Conservation (phyloP, 1,284 basidiomycete genomes). For the Ganoderma sp. region DNA sequence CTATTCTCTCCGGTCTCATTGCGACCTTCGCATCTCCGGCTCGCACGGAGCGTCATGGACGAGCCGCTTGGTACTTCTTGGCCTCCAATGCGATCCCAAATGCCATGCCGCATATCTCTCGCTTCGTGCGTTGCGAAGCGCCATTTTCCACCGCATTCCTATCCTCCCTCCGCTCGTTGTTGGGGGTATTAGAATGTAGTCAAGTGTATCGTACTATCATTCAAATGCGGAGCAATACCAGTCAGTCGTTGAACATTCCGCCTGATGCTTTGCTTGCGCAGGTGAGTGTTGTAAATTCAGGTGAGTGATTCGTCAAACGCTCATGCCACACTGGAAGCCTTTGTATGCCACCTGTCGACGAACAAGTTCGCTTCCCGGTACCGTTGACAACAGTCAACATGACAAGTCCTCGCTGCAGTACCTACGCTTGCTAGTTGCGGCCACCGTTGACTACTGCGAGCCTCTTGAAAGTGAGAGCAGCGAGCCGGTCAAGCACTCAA, state of each 20-base stretch:
- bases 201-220: constrained; percentile 30
- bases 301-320: constrained; percentile 25
- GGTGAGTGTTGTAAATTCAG: constrained; percentile 30
- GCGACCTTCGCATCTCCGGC: constrained; percentile 34
- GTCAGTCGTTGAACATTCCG: constrained; percentile 22
- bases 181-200: constrained; percentile 29
- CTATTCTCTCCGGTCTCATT: constrained; percentile 48
- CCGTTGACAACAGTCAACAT: neutral
- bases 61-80: constrained; percentile 26
- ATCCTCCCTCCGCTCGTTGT: constrained; percentile 18
- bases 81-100: constrained; percentile 23
- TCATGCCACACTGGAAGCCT: constrained; percentile 28
- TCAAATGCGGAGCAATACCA: constrained; percentile 30
- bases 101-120: constrained; percentile 23
- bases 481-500: neutral
- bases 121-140: constrained; percentile 23
- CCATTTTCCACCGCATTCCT: neutral
- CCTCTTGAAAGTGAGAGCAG: neutral
- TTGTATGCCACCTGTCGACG: constrained; percentile 15
- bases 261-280: constrained; percentile 31
- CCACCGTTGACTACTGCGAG: constrained; percentile 20
- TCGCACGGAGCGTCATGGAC: constrained; percentile 3
- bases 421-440: constrained; percentile 23
- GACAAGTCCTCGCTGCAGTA: constrained; percentile 12
- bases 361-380: neutral